Percentiles rank a stretch among this genome's conserved stretches.
Conservation (phyloP, 495 filamentous ascomycete genomes). For the Xylaria grammica region DNA sequence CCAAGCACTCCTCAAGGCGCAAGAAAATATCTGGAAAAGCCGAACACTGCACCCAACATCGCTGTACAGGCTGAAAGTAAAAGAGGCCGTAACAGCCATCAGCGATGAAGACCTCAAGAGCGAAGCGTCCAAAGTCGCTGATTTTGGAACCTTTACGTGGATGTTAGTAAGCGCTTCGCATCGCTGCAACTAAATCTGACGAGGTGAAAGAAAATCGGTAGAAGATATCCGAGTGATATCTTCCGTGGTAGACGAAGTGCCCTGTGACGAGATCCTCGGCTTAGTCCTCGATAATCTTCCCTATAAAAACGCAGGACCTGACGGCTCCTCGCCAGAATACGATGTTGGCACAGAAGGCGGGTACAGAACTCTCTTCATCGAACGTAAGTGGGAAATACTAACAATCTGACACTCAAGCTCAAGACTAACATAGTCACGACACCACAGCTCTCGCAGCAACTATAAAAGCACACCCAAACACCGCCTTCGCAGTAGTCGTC, state of each 20-base stretch:
- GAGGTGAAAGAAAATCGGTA: slow-evolving; percentile 12
- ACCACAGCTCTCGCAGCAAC: slow-evolving; percentile 52
- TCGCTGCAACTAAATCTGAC: neutral
- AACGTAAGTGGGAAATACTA: neutral
- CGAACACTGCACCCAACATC: slow-evolving; percentile 43
- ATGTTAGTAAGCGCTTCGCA: slow-evolving; percentile 8
- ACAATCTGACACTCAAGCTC: neutral
- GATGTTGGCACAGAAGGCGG: neutral
- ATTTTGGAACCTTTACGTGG: slow-evolving; percentile 20
- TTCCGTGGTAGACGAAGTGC: slow-evolving; percentile 6
- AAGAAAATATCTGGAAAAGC: slow-evolving; percentile 41
- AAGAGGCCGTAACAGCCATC: slow-evolving; percentile 30
- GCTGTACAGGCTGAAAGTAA: slow-evolving; percentile 44
- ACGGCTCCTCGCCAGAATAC: neutral
- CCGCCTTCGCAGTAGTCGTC: slow-evolving; percentile 47
- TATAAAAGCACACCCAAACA: slow-evolving; percentile 43
- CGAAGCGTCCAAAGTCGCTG: slow-evolving; percentile 11
- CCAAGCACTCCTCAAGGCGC: slow-evolving; percentile 33
- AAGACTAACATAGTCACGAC: neutral
- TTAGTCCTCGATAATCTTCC: slow-evolving; percentile 21
- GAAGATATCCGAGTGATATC: slow-evolving; percentile 11
- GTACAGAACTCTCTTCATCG: neutral
- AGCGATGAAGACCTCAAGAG: slow-evolving; percentile 17
- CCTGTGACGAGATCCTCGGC: slow-evolving; percentile 25
- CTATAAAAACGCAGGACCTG: neutral